Evolutionary conservation across 2,329 filamentous ascomycete genomes (phyloP), one percentile per base, ranked within the genome.

Genomic region (Ilyonectria destructans): DNA sequence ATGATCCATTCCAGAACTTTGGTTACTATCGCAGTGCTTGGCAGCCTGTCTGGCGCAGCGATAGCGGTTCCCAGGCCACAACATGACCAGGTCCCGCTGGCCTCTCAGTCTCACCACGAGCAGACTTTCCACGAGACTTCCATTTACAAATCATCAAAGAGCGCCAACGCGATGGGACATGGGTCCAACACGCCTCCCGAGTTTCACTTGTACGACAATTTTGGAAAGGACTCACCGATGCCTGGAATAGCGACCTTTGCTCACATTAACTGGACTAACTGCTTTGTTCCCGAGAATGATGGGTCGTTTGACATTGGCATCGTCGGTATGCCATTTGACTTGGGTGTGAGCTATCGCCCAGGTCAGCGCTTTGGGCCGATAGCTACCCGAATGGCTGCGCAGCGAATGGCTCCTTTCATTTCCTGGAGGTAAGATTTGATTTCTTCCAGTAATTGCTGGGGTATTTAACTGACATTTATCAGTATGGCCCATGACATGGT

Each of bases 251-350:
- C 37, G 37, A 40, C 37, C 37, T 40, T 40, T 17, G 37, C 58
- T 4, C 58, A 61, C 21, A 45, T 61, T 9, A 52, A 61, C 35
- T 26, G n/a, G 17, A 61, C 58, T 2, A 52, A 61, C 58, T 61
- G 58, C 46, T 51, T 61, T 21, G n/a, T n/a, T 29, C 17, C 40
- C 5, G 21, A 19, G 12, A 59, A 31, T 8, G 46, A 61, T 23
- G 46, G 21, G 10, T 19, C 43, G 3, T 61, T 61, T 37, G 58
- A 61, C 31, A 52, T 61, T 52, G 58, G 58, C 19, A 61, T 61
- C 46, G 58, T 40, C 2, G 37, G 37, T 40, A 40, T 40, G 37
- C 37, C 37, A 2, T 40, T 40, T 17, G 37, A 40, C 37, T 40
- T 40, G 13, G 37, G 37, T 40, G 37, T 40, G 15, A 40, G 37